phyloP scores from a whole-genome alignment of 2,329 filamentous ascomycete genomes.

The Trichoderma sp. region DNA sequence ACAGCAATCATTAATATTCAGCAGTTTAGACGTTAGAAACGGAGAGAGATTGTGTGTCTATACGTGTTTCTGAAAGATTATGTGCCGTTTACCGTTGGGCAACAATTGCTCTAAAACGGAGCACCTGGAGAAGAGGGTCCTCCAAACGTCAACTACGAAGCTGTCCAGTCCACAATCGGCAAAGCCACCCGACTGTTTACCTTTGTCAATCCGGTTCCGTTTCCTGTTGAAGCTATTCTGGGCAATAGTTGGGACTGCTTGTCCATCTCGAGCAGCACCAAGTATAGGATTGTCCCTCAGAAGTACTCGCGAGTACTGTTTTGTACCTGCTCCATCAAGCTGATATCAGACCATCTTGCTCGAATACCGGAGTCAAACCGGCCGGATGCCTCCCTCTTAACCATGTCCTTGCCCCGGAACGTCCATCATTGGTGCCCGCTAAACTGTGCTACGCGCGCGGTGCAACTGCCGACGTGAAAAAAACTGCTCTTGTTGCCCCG shows the following conservation, averaged over 20 bases:
- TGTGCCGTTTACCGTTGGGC: background rate
- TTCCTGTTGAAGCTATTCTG: background rate
- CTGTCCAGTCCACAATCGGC: background rate
- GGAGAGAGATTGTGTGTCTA: background rate
- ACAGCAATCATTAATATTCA: background rate
- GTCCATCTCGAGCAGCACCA: no score
- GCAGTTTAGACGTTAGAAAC: background rate
- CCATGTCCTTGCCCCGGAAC: background rate
- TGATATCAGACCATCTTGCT: background rate
- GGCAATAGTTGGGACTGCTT: background rate
- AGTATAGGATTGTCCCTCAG: background rate
- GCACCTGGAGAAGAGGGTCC: background rate
- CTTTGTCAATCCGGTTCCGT: background rate
- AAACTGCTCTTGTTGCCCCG: background rate
- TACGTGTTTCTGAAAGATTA: background rate
- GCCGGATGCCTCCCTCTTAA: background rate
- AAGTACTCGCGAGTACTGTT: background rate
- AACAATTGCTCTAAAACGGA: background rate
- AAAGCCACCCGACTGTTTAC: background rate
- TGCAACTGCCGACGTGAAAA: background rate
- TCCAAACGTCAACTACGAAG: background rate
- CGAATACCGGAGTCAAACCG: background rate
- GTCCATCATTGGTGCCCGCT: background rate
- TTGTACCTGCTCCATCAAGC: background rate
- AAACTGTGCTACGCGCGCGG: background rate